Conservation (phyloP, 2,329 filamentous ascomycete species). For the Talaromyces sp. region DNA sequence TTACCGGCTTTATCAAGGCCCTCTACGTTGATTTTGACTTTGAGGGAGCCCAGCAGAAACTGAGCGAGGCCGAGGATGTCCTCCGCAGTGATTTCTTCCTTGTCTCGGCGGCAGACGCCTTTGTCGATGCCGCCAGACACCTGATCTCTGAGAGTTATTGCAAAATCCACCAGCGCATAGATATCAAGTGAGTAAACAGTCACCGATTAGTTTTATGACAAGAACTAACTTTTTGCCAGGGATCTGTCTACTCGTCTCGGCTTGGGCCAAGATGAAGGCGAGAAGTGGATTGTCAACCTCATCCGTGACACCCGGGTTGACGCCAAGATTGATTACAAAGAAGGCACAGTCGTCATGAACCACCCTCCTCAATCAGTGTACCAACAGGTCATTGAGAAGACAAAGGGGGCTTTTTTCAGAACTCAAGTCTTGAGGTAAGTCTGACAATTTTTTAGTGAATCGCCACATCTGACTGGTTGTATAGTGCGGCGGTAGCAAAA, state of each 20-base stretch:
- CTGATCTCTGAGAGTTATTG: constrained; percentile 98
- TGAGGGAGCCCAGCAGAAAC: constrained; percentile 87
- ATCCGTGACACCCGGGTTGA: constrained; percentile 96
- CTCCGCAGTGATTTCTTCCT: constrained; percentile 95
- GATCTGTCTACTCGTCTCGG: constrained; percentile 89
- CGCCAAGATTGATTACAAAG: constrained; percentile 98
- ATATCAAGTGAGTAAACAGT: constrained; percentile 66
- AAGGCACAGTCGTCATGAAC: constrained; percentile 98
- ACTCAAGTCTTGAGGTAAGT: constrained; percentile 76
- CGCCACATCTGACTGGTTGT: constrained; percentile 10
- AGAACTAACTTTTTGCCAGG: constrained; percentile 33
- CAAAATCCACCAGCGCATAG: constrained; percentile 98
- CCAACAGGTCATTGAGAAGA: constrained; percentile 98
- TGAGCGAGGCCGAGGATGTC: constrained; percentile 82
- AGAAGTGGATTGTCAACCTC: constrained; percentile 99
- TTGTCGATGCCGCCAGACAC: constrained; percentile 91
- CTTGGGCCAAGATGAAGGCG: constrained; percentile 86
- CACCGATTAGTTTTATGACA: not conserved
- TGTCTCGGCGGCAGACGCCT: constrained; percentile 72
- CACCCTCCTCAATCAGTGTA: constrained; percentile 98
- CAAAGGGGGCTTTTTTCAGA: constrained; percentile 97
- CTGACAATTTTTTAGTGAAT: not conserved
- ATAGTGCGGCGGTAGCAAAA: constrained; percentile 46
- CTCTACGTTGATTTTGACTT: constrained; percentile 97
- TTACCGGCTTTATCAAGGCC: constrained; percentile 94